Percentiles rank a stretch among this genome's conserved stretches.
These are phyloP conservation scores for Populus simonii DNA, from an alignment of 345 rosid species.

Conservation along the genomic window DNA sequence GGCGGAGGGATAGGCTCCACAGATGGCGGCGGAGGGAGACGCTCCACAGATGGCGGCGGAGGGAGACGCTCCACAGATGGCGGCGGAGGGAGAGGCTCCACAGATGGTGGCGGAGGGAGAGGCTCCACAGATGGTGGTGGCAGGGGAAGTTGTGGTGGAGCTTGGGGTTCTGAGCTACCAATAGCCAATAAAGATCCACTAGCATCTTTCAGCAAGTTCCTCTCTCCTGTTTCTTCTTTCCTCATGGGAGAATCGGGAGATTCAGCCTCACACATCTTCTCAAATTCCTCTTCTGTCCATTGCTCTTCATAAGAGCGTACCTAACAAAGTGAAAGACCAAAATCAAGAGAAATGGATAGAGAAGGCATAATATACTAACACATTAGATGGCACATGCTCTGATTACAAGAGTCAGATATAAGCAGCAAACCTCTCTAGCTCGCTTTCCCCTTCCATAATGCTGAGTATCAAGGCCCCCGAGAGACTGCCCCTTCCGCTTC, in stretches of 20 bases:
- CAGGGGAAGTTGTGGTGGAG: constrained; percentile 7
- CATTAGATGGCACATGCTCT: background rate
- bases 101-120: constrained; percentile 7
- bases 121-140: constrained; percentile 5
- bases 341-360: background rate
- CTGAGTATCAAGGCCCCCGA: constrained; percentile 61
- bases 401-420: constrained; percentile 19
- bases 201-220: constrained; percentile 41
- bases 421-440: constrained; percentile 79
- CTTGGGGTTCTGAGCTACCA: constrained; percentile 31
- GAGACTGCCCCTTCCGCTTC: constrained; percentile 54
- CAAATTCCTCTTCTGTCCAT: constrained; percentile 93
- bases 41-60: background rate
- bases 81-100: constrained; percentile 1
- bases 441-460: constrained; percentile 95
- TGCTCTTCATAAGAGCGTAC: constrained; percentile 93
- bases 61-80: constrained; percentile 11
- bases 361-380: background rate
- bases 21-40: constrained; percentile 10
- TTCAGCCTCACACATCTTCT: constrained; percentile 80
- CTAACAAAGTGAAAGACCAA: constrained; percentile 26
- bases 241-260: constrained; percentile 60
- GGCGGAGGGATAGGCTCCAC: constrained; percentile 15
- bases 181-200: constrained; percentile 16
- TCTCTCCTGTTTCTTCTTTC: constrained; percentile 49